Percentiles rank a stretch among this genome's conserved stretches.
Conservation (phyloP, 495 filamentous ascomycete genomes). For the Apiosordaria backusii region DNA sequence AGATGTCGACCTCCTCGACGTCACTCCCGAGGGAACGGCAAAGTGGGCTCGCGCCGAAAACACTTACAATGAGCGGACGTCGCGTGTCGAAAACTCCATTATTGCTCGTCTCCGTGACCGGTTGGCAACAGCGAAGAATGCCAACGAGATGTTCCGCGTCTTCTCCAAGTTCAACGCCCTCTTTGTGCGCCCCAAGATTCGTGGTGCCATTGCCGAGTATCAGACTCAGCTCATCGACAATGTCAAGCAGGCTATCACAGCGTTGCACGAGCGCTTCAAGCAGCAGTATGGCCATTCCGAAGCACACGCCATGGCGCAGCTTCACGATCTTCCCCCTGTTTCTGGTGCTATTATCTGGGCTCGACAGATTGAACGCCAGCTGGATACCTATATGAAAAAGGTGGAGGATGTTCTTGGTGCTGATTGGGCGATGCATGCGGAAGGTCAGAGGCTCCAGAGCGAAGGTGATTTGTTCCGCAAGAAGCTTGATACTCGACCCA, state of each 20-base stretch:
- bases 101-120: slow-evolving; percentile 92
- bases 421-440: slow-evolving; percentile 89
- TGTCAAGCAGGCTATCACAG: slow-evolving; percentile 90
- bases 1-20: slow-evolving; percentile 93
- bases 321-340: slow-evolving; percentile 91
- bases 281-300: slow-evolving; percentile 98
- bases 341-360: slow-evolving; percentile 97
- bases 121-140: slow-evolving; percentile 88
- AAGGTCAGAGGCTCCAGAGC: slow-evolving; percentile 87
- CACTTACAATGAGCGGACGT: slow-evolving; percentile 93
- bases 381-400: slow-evolving; percentile 94
- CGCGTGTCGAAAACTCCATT: slow-evolving; percentile 96
- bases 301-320: slow-evolving; percentile 93
- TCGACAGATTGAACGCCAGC: slow-evolving; percentile 90
- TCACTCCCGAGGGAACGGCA: slow-evolving; percentile 80
- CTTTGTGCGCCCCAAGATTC: slow-evolving; percentile 94
- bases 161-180: slow-evolving; percentile 99
- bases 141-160: slow-evolving; percentile 99
- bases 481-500: slow-evolving; percentile 87
- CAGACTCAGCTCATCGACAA: slow-evolving; percentile 96
- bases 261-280: slow-evolving; percentile 94
- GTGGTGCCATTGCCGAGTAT: slow-evolving; percentile 95
- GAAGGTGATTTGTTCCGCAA: slow-evolving; percentile 90
- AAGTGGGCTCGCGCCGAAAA: slow-evolving; percentile 90
- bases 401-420: slow-evolving; percentile 92